A percentile compares a stretch with the other conserved stretches of the same genome.
Evolutionary conservation across 148 eudicot genomes (phyloP).

Genomic region (Heliosperma pusillum): DNA sequence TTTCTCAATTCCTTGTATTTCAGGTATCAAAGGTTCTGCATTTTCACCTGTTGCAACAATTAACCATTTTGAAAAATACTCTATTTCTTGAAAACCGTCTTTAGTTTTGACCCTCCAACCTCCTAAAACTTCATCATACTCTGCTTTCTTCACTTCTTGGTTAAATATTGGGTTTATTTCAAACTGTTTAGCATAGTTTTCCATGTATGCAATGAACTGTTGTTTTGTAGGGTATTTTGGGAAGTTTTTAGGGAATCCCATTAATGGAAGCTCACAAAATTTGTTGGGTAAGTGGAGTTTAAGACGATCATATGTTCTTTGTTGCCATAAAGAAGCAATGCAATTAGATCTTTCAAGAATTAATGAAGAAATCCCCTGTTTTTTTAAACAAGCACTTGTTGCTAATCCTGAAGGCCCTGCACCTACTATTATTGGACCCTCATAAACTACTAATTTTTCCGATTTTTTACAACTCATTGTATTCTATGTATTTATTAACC

Average conservation of each 20-base stretch:
- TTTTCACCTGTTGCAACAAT: slow-evolving; percentile 91
- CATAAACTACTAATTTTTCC: slow-evolving; percentile 22
- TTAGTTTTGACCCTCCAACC: slow-evolving; percentile 54
- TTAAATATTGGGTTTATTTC: slow-evolving; percentile 53
- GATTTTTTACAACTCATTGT: slow-evolving; percentile 40
- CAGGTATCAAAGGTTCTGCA: slow-evolving; percentile 78
- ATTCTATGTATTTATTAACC: neutral
- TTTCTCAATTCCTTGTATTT: slow-evolving; percentile 60
- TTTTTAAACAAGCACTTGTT: slow-evolving; percentile 61
- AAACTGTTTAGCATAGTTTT: slow-evolving; percentile 62
- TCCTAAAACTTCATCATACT: slow-evolving; percentile 30
- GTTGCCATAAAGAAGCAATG: slow-evolving; percentile 91
- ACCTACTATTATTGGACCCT: slow-evolving; percentile 80
- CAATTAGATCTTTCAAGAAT: slow-evolving; percentile 79
- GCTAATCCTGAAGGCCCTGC: slow-evolving; percentile 98
- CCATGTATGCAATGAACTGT: slow-evolving; percentile 79
- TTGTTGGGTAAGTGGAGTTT: slow-evolving; percentile 86
- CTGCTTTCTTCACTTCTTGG: slow-evolving; percentile 46
- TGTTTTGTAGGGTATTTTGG: slow-evolving; percentile 77
- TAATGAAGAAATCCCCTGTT: slow-evolving; percentile 52
- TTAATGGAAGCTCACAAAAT: slow-evolving; percentile 75
- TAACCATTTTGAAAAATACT: slow-evolving; percentile 62
- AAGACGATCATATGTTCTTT: slow-evolving; percentile 70
- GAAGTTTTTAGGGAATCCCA: slow-evolving; percentile 53
- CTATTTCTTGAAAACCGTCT: slow-evolving; percentile 14